These are phyloP conservation scores for Mediolabrus comicus DNA, from an alignment of 108 stramenopile genomes.

Conservation along the genomic window DNA sequence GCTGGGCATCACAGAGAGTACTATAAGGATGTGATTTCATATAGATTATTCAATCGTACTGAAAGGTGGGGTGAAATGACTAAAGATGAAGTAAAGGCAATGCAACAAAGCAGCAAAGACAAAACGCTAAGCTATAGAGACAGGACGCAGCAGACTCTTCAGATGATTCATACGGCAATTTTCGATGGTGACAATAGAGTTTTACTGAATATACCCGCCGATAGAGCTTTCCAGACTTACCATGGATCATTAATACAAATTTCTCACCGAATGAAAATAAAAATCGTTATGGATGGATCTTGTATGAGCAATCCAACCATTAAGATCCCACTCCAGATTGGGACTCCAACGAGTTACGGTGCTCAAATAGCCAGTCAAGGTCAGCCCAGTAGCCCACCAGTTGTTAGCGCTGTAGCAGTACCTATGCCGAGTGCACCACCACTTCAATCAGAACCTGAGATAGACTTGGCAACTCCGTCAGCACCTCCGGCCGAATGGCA, in stretches of 20 bases:
- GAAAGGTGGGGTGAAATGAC: conserved; percentile 2
- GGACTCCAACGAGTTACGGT: conserved; percentile 9
- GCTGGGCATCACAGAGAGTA: background rate
- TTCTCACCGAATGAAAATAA: conserved; percentile 20
- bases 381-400: background rate
- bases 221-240: background rate
- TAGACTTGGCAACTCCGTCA: background rate
- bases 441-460: background rate
- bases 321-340: conserved; percentile 35
- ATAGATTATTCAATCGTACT: background rate
- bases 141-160: background rate
- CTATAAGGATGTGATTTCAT: background rate
- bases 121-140: conserved; percentile 6
- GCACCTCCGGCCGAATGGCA: conserved; percentile 10
- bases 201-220: background rate
- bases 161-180: background rate
- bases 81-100: conserved; percentile 2
- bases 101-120: background rate
- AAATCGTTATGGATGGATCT: conserved; percentile 13
- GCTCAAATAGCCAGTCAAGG: background rate
- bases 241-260: background rate
- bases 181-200: conserved; percentile 15
- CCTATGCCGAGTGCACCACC: background rate
- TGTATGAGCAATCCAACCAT: conserved; percentile 23
- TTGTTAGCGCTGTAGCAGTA: background rate